Conservation (phyloP, 2,329 filamentous ascomycete species). For the Cadophora sp. region DNA sequence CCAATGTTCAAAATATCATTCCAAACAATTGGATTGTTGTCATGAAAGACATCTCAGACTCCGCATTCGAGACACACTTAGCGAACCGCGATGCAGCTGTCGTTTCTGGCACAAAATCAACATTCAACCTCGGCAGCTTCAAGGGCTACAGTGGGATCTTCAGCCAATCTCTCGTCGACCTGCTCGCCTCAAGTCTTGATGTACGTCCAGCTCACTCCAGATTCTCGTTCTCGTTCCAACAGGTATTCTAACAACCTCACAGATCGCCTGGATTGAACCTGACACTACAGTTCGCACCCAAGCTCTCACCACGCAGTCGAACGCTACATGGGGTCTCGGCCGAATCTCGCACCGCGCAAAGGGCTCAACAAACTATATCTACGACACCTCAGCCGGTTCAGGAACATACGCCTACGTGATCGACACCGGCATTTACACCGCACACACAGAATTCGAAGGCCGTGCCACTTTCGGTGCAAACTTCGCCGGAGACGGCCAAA, state of each 20-base stretch:
- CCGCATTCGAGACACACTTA: neutral
- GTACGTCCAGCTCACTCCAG: neutral
- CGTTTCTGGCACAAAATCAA: constrained; percentile 7
- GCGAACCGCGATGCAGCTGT: constrained; percentile 4
- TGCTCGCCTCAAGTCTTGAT: constrained; percentile 5
- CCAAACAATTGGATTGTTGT: constrained; percentile 14
- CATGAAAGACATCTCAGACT: constrained; percentile 14
- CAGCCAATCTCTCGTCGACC: neutral
- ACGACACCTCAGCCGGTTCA: neutral
- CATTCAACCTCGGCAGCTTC: constrained; percentile 4
- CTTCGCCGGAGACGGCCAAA: constrained; percentile 6
- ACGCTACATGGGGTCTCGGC: constrained; percentile 11
- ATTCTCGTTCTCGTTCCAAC: too few species aligned
- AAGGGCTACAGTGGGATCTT: constrained; percentile 10
- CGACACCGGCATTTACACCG: constrained; percentile 9
- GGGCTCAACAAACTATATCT: constrained; percentile 4
- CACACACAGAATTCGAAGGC: constrained; percentile 13
- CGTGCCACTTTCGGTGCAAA: constrained; percentile 14
- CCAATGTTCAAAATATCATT: constrained; percentile 8
- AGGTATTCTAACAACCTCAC: neutral
- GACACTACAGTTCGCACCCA: constrained; percentile 5
- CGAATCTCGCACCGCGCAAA: constrained; percentile 10
- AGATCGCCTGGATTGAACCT: constrained; percentile 14
- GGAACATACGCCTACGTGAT: constrained; percentile 11
- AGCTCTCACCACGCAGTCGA: constrained; percentile 1